Percentiles rank a stretch among this genome's conserved stretches.
Evolutionary conservation across 306 rosid genomes (phyloP).

Genomic region (Hippophae gyantsensis): DNA sequence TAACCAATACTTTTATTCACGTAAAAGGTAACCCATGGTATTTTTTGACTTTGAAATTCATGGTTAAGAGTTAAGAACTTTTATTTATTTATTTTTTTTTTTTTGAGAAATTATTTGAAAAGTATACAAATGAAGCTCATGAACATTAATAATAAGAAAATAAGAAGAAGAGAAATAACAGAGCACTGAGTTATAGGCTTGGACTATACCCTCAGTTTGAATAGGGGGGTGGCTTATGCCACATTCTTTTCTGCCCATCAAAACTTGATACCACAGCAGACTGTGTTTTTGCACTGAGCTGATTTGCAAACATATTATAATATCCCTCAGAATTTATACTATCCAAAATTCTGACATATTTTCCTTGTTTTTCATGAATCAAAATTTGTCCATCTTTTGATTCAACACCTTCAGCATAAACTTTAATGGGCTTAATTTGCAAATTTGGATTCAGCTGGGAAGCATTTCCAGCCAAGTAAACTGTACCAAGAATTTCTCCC

Average conservation of each 20-base stretch:
- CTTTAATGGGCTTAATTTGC: constrained; percentile 34
- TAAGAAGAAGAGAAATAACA: constrained; percentile 8
- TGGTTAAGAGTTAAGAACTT: too few relatives aligned
- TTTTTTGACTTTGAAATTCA: too few relatives aligned
- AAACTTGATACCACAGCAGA: constrained; percentile 68
- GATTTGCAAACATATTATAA: constrained; percentile 36
- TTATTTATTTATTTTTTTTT: too few relatives aligned
- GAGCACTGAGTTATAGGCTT: neutral
- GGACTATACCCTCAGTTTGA: constrained; percentile 6
- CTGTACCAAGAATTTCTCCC: constrained; percentile 70
- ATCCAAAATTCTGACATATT: constrained; percentile 45
- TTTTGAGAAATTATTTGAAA: too few relatives aligned
- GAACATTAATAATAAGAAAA: too few relatives aligned
- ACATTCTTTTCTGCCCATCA: constrained; percentile 44
- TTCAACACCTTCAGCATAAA: constrained; percentile 44
- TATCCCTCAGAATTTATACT: constrained; percentile 32
- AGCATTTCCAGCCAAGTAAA: constrained; percentile 28
- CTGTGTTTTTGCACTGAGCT: constrained; percentile 44
- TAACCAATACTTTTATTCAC: too few relatives aligned
- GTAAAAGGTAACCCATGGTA: too few relatives aligned
- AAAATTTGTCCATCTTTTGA: constrained; percentile 51
- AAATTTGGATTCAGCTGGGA: constrained; percentile 28
- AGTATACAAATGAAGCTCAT: too few relatives aligned
- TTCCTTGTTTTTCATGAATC: constrained; percentile 39
- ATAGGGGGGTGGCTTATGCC: constrained; percentile 37